Evolutionary conservation across 768 basidiomycete genomes (phyloP).

Genomic region (Tremella mesenterica): DNA sequence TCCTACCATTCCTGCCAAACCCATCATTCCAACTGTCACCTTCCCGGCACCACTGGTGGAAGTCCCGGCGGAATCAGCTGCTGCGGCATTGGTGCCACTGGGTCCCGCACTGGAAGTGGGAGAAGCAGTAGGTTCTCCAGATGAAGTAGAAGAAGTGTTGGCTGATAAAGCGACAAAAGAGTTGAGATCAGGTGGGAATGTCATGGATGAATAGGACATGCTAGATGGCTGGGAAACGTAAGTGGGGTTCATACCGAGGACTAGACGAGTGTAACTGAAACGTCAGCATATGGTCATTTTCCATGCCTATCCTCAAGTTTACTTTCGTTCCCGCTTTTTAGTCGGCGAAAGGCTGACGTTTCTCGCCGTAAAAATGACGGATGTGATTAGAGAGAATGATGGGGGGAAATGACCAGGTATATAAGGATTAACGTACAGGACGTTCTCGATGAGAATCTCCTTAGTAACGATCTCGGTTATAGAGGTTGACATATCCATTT

Average conservation of each 20-base stretch:
- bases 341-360: not conserved
- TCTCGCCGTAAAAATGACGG: not conserved
- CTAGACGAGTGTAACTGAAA: conserved; percentile 34
- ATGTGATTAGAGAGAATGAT: not conserved
- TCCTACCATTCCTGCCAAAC: not conserved
- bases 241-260: conserved; percentile 28
- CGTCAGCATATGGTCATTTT: no score
- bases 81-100: conserved; percentile 2
- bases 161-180: conserved; percentile 18
- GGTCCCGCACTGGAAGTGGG: not conserved
- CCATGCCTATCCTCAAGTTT: no score
- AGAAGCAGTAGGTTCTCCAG: not conserved
- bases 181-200: conserved; percentile 19
- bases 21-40: not conserved
- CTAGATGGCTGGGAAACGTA: conserved; percentile 19
- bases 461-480: conserved; percentile 9
- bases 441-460: conserved; percentile 24
- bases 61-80: conserved; percentile 1
- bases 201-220: no score
- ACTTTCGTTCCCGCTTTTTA: no score
- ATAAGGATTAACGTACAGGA: conserved; percentile 18
- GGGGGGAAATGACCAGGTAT: no score
- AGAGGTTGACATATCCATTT: conserved; percentile 17
- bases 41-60: conserved; percentile 11
- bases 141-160: conserved; percentile 6